Evolutionary conservation across 1,284 basidiomycete species (phyloP), one percentile per base, ranked within the genome.

Genomic region (Inonotus hispidus): DNA sequence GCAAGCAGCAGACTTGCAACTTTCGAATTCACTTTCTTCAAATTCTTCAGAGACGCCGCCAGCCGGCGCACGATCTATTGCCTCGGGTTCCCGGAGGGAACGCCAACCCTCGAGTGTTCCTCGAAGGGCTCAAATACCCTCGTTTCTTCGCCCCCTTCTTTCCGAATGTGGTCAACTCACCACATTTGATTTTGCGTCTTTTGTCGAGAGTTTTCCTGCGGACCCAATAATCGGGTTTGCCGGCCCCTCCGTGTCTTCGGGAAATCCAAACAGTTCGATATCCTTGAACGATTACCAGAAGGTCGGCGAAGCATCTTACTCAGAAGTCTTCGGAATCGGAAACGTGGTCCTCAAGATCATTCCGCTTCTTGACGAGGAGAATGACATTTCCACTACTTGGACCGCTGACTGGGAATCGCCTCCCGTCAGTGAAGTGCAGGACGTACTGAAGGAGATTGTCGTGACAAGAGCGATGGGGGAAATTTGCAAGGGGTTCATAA

Each of bases 231-330:
- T 66, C 52, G 27, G 53, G 19, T 35, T 23, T 23, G 67, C 79
- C 82, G 14, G 76, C 87, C 62, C 78, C 87, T 23, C 77, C 70
- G 53, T 70, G 68, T 46, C 66, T 57, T 60, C 55, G 49, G 65
- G 46, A 56, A 72, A 50, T 63, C 68, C 21, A 68, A 69, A 19
- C 62, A 66, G 16, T 68, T 55, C 39, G 60, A 68, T 7, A 39
- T 66, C 27, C 39, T 46, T 10, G 7, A 61, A 65, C 13, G 46
- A 45, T 1, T 91, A 92, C 72, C 78, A 76, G 64, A 99, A 99
- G 75, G 87, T 98, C 58, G 96, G 95, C 50, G 96, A 99, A 75
- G 96, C 96, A 11, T 94, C 92, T 53, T 99, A 92, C 73, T 97
- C 94, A 0, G 96, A 99, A 71, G 97, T 99, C n/a, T 99, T 93